These are phyloP conservation scores for Daldinia caldariorum DNA, from an alignment of 495 filamentous ascomycete species.

Conservation along the genomic window DNA sequence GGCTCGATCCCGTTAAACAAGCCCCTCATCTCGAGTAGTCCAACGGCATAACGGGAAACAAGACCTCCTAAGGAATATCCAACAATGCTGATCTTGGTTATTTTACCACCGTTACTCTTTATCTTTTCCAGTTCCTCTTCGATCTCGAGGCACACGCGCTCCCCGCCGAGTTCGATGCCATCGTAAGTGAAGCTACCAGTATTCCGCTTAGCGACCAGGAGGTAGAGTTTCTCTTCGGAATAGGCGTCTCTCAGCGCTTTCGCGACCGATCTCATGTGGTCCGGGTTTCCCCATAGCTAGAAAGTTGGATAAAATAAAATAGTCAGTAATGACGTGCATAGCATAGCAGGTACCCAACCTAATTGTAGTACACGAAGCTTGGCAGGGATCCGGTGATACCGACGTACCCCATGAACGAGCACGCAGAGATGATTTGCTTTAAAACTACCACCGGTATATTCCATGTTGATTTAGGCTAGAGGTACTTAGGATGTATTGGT, in stretches of 20 bases:
- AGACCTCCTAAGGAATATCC: conserved; percentile 93
- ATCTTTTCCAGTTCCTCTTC: conserved; percentile 81
- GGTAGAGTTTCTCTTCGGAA: conserved; percentile 70
- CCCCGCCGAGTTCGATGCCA: conserved; percentile 89
- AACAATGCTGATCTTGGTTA: conserved; percentile 83
- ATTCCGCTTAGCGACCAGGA: conserved; percentile 82
- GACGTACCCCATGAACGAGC: conserved; percentile 88
- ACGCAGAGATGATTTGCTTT: conserved; percentile 81
- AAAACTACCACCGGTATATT: conserved; percentile 52
- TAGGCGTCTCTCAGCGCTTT: conserved; percentile 72
- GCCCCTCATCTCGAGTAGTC: conserved; percentile 80
- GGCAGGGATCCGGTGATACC: conserved; percentile 29
- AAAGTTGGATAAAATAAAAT: background rate
- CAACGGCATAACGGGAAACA: conserved; percentile 86
- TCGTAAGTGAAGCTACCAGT: conserved; percentile 89
- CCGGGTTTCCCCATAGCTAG: conserved; percentile 92
- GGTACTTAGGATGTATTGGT: background rate
- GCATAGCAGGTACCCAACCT: no score
- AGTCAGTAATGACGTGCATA: conserved; percentile 41
- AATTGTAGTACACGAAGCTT: background rate
- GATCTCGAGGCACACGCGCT: conserved; percentile 87
- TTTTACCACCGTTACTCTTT: conserved; percentile 68
- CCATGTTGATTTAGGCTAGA: conserved; percentile 44
- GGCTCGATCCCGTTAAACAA: conserved; percentile 81
- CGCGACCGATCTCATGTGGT: conserved; percentile 78